phyloP scores from a whole-genome alignment of 306 rosid genomes.

The Fragaria ananassa region DNA sequence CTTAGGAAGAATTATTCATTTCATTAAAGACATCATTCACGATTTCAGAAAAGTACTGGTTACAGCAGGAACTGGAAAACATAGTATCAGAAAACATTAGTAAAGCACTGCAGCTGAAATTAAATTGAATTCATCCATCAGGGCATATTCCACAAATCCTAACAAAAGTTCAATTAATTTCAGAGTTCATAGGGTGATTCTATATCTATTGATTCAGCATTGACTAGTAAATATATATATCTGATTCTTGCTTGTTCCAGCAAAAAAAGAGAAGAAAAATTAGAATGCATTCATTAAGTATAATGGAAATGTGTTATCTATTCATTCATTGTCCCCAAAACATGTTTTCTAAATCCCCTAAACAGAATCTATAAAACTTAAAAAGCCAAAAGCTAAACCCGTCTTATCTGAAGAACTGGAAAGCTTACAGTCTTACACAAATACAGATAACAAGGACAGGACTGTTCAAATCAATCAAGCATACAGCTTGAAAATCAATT shows the following conservation, averaged over 20 bases:
- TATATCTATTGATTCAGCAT: neutral
- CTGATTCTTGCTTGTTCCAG: neutral
- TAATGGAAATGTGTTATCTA: neutral
- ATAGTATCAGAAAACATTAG: neutral
- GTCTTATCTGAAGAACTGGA: slow-evolving; percentile 1
- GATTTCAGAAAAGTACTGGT: neutral
- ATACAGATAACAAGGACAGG: neutral
- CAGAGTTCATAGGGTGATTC: neutral
- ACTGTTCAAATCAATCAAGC: slow-evolving; percentile 17
- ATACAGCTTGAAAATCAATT: neutral
- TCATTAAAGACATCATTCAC: neutral
- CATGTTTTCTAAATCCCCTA: neutral
- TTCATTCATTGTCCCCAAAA: neutral
- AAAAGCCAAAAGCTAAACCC: neutral
- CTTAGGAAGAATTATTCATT: neutral
- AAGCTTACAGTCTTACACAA: neutral
- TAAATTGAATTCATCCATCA: neutral
- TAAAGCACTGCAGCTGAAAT: neutral
- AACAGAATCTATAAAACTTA: neutral
- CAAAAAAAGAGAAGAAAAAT: neutral
- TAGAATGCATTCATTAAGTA: neutral
- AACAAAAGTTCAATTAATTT: neutral
- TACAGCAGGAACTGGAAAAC: neutral
- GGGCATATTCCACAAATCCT: neutral
- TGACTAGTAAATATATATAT: neutral